Conservation (phyloP, 2,329 filamentous ascomycete species). For the Ceratocystis lukuohia region DNA sequence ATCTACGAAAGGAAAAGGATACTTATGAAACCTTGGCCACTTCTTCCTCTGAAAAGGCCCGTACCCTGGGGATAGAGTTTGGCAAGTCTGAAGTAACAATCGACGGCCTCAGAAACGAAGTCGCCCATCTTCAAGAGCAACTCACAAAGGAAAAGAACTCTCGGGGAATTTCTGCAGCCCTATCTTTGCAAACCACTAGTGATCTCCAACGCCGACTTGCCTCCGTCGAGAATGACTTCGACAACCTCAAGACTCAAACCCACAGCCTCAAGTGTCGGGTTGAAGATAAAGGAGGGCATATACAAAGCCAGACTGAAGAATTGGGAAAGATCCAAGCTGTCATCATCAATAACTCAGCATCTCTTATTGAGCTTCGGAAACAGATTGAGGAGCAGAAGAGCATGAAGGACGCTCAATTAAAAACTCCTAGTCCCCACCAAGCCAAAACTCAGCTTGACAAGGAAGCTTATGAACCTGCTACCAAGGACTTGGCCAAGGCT, state of each 20-base stretch:
- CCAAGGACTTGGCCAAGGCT: not conserved
- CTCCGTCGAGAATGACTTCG: not conserved
- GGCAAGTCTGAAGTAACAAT: not conserved
- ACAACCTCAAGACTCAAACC: not conserved
- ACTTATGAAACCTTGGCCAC: not conserved
- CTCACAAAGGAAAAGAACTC: not conserved
- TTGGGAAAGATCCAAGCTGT: not conserved
- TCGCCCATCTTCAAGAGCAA: not conserved
- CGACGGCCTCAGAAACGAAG: not conserved
- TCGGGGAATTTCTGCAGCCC: not conserved
- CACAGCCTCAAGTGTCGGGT: not conserved
- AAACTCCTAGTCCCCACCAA: not conserved
- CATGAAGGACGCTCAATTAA: not conserved
- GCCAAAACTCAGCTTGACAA: not conserved
- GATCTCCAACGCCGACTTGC: not conserved
- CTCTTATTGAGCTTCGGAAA: not conserved
- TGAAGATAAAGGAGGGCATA: not conserved
- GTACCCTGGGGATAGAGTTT: not conserved
- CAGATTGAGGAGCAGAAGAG: not conserved
- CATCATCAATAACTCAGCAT: not conserved
- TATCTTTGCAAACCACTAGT: not conserved
- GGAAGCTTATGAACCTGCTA: not conserved
- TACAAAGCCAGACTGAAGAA: not conserved
- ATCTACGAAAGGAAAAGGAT: not conserved
- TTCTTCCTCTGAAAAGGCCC: not conserved